A percentile compares a stretch with the other conserved stretches of the same genome.
Evolutionary conservation across 2,329 filamentous ascomycete genomes (phyloP).

Genomic region (Colletotrichum zoysiae): DNA sequence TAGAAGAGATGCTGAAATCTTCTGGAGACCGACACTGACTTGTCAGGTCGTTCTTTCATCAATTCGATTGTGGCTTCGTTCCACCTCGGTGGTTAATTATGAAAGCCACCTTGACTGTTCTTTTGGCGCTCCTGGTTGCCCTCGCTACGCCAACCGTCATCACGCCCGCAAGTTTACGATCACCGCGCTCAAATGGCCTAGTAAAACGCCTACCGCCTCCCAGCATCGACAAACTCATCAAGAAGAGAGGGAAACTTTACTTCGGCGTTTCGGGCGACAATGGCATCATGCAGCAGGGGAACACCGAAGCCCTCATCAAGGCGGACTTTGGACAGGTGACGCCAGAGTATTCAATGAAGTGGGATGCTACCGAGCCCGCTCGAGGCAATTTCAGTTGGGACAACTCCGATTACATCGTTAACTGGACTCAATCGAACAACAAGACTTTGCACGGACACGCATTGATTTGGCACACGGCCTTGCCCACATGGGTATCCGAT

Average conservation of each 20-base stretch:
- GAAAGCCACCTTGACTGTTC: conserved; percentile 49
- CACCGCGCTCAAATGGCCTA: conserved; percentile 32
- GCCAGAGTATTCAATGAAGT: conserved; percentile 79
- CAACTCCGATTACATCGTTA: conserved; percentile 68
- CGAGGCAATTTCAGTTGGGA: conserved; percentile 67
- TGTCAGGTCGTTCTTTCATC: background rate
- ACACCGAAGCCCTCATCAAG: conserved; percentile 66
- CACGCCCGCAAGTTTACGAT: conserved; percentile 49
- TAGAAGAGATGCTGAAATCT: too few species aligned
- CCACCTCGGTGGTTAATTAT: conserved; percentile 17
- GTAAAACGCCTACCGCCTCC: conserved; percentile 58
- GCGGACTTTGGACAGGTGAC: conserved; percentile 75
- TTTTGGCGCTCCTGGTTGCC: conserved; percentile 55
- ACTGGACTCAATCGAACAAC: conserved; percentile 67
- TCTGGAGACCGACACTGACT: too few species aligned
- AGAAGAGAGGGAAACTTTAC: conserved; percentile 74
- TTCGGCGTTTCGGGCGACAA: conserved; percentile 71
- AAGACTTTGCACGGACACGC: conserved; percentile 75
- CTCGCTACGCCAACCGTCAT: conserved; percentile 41
- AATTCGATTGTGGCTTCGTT: background rate
- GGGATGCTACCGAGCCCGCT: conserved; percentile 66
- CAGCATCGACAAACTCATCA: conserved; percentile 68
- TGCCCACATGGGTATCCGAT: conserved; percentile 69
- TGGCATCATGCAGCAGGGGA: conserved; percentile 61
- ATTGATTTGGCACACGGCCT: conserved; percentile 72